Evolutionary conservation across 306 rosid species (phyloP).

Genomic region (Rubus parviflorus): DNA sequence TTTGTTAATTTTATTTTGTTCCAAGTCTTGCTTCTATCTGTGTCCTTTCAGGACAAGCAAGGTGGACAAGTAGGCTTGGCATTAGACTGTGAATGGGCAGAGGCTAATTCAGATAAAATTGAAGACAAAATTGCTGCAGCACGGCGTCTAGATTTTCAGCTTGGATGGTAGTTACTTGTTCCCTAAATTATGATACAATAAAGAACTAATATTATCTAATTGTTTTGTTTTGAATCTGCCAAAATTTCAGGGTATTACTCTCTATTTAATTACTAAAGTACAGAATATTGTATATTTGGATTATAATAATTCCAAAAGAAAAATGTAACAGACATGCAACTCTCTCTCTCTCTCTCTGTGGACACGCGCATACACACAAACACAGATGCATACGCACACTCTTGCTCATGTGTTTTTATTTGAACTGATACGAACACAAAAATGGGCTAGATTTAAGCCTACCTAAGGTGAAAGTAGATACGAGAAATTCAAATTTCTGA

Average conservation of each 20-base stretch:
- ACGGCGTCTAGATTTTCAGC: conserved; percentile 88
- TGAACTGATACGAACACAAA: not conserved
- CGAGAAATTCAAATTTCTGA: not conserved
- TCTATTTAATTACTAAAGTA: not conserved
- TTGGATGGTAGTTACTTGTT: conserved; percentile 68
- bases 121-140: conserved; percentile 79
- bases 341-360: too few species aligned
- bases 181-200: not conserved
- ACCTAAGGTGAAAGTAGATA: not conserved
- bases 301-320: too few species aligned
- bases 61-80: conserved; percentile 77
- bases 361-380: not conserved
- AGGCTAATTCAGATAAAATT: conserved; percentile 67
- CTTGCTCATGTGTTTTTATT: not conserved
- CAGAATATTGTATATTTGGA: too few species aligned
- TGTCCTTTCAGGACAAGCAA: conserved; percentile 60
- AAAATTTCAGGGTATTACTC: not conserved
- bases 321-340: too few species aligned
- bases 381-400: not conserved
- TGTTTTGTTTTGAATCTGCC: conserved; percentile 6
- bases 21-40: conserved; percentile 17
- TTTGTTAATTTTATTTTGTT: conserved; percentile 1
- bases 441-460: not conserved
- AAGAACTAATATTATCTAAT: not conserved
- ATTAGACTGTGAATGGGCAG: conserved; percentile 95